Percentiles rank a stretch among this genome's conserved stretches.
phyloP scores from a whole-genome alignment of 371 early-diverging fungal genomes.

The Zychaea mexicana region DNA sequence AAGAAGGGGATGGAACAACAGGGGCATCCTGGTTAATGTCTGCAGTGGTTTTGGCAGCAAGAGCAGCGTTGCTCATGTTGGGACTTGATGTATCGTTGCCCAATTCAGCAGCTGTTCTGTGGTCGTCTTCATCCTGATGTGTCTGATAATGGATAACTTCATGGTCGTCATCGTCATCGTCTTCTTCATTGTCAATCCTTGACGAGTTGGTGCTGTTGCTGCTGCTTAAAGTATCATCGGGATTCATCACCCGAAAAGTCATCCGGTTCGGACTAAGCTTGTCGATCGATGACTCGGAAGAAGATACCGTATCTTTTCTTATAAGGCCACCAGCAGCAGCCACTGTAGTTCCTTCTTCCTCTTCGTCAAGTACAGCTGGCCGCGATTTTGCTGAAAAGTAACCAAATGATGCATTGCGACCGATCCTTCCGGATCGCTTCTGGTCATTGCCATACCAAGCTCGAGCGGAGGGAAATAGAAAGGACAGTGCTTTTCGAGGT shows the following conservation, averaged over 20 bases:
- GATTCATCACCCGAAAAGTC: conserved; percentile 9
- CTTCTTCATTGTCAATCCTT: not conserved
- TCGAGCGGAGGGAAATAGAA: conserved; percentile 6
- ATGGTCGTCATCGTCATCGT: not conserved
- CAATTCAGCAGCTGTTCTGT: not conserved
- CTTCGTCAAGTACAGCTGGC: not conserved
- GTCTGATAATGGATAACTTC: conserved; percentile 7
- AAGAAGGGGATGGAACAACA: not conserved
- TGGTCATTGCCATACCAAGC: not conserved
- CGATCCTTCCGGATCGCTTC: not conserved
- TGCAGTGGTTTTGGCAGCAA: too few species aligned
- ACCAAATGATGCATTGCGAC: not conserved
- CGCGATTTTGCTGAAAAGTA: not conserved
- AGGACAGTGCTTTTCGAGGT: conserved; percentile 13
- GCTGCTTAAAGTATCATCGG: not conserved
- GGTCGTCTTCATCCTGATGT: not conserved
- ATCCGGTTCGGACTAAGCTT: conserved; percentile 5
- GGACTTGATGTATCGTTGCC: not conserved
- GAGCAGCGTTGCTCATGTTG: not conserved
- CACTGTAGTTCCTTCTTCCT: not conserved
- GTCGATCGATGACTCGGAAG: not conserved
- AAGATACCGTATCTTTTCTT: not conserved
- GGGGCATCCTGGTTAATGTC: not conserved
- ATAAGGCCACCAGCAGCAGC: not conserved
- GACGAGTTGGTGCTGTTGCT: not conserved